A percentile compares a stretch with the other conserved stretches of the same genome.
Conservation (phyloP, 2,329 filamentous ascomycete genomes). For the Hypoxylon sp. region DNA sequence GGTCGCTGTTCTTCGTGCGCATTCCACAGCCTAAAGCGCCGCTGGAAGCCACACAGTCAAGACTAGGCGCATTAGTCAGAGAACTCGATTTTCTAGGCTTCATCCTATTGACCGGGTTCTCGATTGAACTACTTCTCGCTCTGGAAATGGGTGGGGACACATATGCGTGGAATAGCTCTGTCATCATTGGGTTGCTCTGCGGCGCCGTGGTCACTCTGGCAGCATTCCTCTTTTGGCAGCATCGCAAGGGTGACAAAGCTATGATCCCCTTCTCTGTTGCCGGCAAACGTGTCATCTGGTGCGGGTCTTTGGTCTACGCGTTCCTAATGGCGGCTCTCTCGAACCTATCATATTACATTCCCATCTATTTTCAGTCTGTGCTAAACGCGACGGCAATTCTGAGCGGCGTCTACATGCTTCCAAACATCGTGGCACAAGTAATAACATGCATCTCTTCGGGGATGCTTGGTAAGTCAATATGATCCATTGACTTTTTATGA, state of each 20-base stretch:
- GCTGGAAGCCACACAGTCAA: neutral
- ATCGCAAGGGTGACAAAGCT: conserved; percentile 56
- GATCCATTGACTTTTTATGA: neutral
- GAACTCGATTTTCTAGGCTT: conserved; percentile 60
- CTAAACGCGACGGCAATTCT: conserved; percentile 27
- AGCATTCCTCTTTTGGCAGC: conserved; percentile 56
- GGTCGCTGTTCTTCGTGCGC: conserved; percentile 50
- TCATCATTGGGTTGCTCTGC: conserved; percentile 56
- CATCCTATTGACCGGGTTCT: conserved; percentile 55
- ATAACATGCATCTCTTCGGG: conserved; percentile 11
- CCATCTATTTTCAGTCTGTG: conserved; percentile 43
- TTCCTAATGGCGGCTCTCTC: conserved; percentile 49
- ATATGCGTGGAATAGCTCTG: conserved; percentile 55
- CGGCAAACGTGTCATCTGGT: conserved; percentile 56
- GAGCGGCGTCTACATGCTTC: conserved; percentile 42
- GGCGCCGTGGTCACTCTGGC: conserved; percentile 50
- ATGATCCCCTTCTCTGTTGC: conserved; percentile 61
- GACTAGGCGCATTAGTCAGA: conserved; percentile 2
- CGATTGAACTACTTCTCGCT: conserved; percentile 60
- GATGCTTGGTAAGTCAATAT: conserved; percentile 12
- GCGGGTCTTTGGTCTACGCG: conserved; percentile 52
- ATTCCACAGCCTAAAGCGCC: conserved; percentile 52
- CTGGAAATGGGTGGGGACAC: conserved; percentile 58
- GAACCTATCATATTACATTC: conserved; percentile 55
- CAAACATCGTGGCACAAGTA: conserved; percentile 51